phyloP scores from a whole-genome alignment of 2,329 filamentous ascomycete genomes.

The Tolypocladium tropicale region DNA sequence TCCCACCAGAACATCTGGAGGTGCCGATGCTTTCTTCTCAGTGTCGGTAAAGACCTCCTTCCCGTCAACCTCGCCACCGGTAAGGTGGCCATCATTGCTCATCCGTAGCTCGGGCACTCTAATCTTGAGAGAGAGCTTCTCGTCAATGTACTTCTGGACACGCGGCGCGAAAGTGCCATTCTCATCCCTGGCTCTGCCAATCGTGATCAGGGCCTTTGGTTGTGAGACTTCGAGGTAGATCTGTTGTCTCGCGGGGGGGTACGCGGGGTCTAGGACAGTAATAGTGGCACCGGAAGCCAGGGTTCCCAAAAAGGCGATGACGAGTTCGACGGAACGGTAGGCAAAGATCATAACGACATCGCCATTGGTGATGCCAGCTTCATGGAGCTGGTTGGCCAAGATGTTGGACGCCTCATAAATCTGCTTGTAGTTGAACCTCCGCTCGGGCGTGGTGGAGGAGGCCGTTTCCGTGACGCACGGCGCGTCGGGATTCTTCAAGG shows the following conservation, averaged over 20 bases:
- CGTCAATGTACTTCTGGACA: slow-evolving; percentile 56
- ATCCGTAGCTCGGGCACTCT: slow-evolving; percentile 66
- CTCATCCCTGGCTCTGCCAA: background rate
- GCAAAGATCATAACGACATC: background rate
- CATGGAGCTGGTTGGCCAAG: background rate
- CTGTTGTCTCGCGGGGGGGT: background rate
- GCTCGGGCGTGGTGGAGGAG: background rate
- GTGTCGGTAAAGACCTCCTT: slow-evolving; percentile 55
- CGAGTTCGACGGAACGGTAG: background rate
- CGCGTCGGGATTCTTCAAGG: background rate
- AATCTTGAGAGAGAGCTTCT: slow-evolving; percentile 62
- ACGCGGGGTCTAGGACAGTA: background rate
- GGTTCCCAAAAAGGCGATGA: background rate
- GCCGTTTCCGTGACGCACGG: background rate
- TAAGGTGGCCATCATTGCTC: slow-evolving; percentile 57
- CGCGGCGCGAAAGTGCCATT: slow-evolving; percentile 29
- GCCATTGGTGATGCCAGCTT: background rate
- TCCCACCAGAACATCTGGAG: slow-evolving; percentile 67
- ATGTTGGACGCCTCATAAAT: background rate
- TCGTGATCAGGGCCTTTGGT: background rate
- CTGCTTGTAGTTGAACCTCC: background rate
- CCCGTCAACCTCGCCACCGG: slow-evolving; percentile 57
- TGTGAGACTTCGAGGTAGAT: background rate
- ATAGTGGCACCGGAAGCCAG: background rate
- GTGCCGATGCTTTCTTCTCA: slow-evolving; percentile 36